A percentile compares a stretch with the other conserved stretches of the same genome.
Evolutionary conservation across 2,329 filamentous ascomycete genomes (phyloP).

Genomic region (Ophiostoma perfectum): DNA sequence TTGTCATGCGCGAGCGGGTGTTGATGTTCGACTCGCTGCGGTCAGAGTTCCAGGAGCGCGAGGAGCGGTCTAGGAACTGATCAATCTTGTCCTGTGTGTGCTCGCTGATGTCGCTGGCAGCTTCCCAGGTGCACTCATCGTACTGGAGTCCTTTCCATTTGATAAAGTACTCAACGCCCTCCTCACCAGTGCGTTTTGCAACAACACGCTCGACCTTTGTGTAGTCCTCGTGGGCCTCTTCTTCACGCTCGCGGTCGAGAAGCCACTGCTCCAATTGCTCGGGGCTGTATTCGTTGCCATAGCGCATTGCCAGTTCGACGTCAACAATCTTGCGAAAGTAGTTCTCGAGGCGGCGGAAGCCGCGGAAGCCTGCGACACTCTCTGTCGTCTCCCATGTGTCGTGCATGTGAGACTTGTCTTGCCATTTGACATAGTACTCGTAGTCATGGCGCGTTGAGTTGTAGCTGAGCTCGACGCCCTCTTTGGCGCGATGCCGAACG

Average conservation of each 20-base stretch:
- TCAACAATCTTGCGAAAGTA: slow-evolving; percentile 82
- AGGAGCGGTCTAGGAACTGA: slow-evolving; percentile 77
- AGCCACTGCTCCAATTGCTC: slow-evolving; percentile 92
- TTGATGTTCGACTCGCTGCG: slow-evolving; percentile 67
- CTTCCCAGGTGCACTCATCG: slow-evolving; percentile 92
- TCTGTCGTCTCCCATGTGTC: slow-evolving; percentile 88
- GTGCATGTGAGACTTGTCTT: slow-evolving; percentile 89
- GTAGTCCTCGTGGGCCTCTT: slow-evolving; percentile 83
- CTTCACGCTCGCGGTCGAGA: slow-evolving; percentile 86
- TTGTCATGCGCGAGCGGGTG: slow-evolving; percentile 68
- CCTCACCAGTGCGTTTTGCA: slow-evolving; percentile 71
- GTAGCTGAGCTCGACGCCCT: slow-evolving; percentile 54
- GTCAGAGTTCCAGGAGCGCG: slow-evolving; percentile 75
- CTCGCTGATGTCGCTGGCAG: slow-evolving; percentile 60
- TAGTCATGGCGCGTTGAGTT: slow-evolving; percentile 68
- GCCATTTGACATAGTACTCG: slow-evolving; percentile 94
- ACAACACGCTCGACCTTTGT: slow-evolving; percentile 92
- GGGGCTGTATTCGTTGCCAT: slow-evolving; percentile 66
- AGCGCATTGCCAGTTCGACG: slow-evolving; percentile 70
- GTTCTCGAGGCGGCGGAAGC: slow-evolving; percentile 86
- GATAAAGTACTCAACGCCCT: slow-evolving; percentile 81
- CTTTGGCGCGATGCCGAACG: slow-evolving; percentile 75
- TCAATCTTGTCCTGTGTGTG: slow-evolving; percentile 88
- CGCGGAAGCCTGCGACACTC: slow-evolving; percentile 68
- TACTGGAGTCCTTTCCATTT: slow-evolving; percentile 97